Conservation (phyloP, 306 rosid species). For the Glycine latifolia region DNA sequence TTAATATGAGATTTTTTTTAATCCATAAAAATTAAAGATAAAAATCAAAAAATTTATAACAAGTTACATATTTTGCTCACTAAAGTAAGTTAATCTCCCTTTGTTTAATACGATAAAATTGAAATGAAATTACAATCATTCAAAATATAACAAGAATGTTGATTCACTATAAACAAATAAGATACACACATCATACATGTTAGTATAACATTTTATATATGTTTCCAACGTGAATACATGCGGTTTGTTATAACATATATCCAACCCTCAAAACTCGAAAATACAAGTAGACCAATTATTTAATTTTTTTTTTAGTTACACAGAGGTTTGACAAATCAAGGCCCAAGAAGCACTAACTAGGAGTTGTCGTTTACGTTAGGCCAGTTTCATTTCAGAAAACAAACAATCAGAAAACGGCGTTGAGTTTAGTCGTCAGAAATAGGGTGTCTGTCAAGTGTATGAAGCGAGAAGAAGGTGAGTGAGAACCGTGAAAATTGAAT, state of each 20-base stretch:
- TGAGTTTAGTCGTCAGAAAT: background rate
- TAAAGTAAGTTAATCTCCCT: too few species aligned
- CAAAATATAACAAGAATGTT: background rate
- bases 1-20: too few species aligned
- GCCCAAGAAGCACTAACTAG: constrained; percentile 10
- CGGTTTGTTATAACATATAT: background rate
- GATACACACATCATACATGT: too few species aligned
- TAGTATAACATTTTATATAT: background rate
- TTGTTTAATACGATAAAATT: background rate
- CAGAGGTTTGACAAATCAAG: background rate
- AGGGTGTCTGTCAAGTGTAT: background rate
- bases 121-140: background rate
- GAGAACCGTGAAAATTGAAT: background rate
- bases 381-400: background rate
- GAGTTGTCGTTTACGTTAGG: background rate
- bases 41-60: too few species aligned
- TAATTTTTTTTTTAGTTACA: background rate
- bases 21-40: too few species aligned
- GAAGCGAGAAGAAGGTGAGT: background rate
- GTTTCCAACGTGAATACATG: background rate
- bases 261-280: background rate
- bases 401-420: constrained; percentile 1
- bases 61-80: too few species aligned
- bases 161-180: too few species aligned
- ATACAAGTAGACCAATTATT: background rate